Base-by-base conservation (phyloP, 1,139 yeast genomes). In the Candida sanyaensis region DNA sequence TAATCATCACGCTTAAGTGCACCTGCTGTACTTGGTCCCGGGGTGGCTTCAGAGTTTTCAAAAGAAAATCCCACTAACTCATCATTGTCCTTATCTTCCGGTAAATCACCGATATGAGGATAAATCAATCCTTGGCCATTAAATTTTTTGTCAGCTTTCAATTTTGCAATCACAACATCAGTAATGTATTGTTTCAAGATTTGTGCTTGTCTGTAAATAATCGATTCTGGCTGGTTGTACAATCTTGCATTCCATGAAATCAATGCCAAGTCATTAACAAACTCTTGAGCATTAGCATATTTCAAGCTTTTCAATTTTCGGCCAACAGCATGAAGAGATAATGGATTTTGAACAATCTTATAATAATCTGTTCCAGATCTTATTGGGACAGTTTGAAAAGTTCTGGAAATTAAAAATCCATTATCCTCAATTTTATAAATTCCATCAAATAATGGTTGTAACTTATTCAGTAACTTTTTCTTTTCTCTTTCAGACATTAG, bases 231-330 rank as follows among this genome's bases (percentile, higher is more conserved):
- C 50, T 84, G 84, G 63, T 92, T 92, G 66, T 86, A 92, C 42
- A 85, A 80, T 53, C 90, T 80, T 2, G 97, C 97, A 63, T 92
- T 92, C 91, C 96, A 89, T 1, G 89, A 80, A 43, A 92, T 87
- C 64, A 88, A 93, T 0, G 86, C 90, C 52, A 92, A 64, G 63
- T 91, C 97, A 50, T 74, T 78, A 38, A 92, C 69, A 63, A 90
- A 91, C 49, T 82, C 84, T 57, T 83, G 86, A 0, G 88, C 82
- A 45, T 73, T 71, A 9, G 71, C 64, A 66, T 90, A 91, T 53
- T 75, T 75, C 46, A 64, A 60, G 46, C 76, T 75, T 54, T 80
- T 80, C 42, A 84, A 62, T 55, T 63, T 67, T 28, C 75, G 60
- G 11, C 74, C 72, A 5, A 75, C 64, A 13, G 71, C 70, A 53